A percentile compares a stretch with the other conserved stretches of the same genome.
These are phyloP conservation scores for Mallotus nudiflorus DNA, from an alignment of 345 rosid species.

Conservation along the genomic window DNA sequence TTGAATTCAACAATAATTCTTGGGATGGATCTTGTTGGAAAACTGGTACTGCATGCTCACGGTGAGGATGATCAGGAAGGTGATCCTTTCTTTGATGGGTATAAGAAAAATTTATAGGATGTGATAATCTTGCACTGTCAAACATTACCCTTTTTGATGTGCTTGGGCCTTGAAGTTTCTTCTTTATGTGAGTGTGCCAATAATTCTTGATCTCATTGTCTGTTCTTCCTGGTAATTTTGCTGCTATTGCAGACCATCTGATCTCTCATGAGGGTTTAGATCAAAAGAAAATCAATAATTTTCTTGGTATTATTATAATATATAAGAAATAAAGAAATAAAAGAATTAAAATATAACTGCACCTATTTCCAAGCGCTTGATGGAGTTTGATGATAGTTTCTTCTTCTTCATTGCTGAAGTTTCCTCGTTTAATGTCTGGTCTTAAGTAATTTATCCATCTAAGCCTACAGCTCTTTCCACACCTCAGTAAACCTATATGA, in stretches of 20 bases:
- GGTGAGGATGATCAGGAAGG: no score
- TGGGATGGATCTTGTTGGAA: neutral
- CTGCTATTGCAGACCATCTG: conserved; percentile 42
- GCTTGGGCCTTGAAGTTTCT: conserved; percentile 13
- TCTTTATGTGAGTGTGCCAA: conserved; percentile 40
- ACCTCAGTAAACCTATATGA: conserved; percentile 18
- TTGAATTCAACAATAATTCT: neutral
- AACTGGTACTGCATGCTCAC: no score
- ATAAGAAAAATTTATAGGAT: neutral
- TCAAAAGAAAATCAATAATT: no score
- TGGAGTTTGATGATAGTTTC: conserved; percentile 17
- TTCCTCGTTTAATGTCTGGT: conserved; percentile 24
- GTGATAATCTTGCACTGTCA: neutral
- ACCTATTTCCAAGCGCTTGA: conserved; percentile 15
- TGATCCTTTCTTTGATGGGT: conserved; percentile 5
- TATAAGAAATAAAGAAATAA: no score
- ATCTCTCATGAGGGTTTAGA: no score
- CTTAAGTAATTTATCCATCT: conserved; percentile 22
- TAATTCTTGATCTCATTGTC: conserved; percentile 42
- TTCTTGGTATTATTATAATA: no score
- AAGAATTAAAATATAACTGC: neutral
- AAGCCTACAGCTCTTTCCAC: conserved; percentile 27
- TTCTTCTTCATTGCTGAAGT: conserved; percentile 19
- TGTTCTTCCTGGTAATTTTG: conserved; percentile 35
- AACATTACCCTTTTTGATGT: neutral